Percentiles rank a stretch among this genome's conserved stretches.
Evolutionary conservation across 2,329 filamentous ascomycete species (phyloP).

Genomic region (Diatrype stigma): DNA sequence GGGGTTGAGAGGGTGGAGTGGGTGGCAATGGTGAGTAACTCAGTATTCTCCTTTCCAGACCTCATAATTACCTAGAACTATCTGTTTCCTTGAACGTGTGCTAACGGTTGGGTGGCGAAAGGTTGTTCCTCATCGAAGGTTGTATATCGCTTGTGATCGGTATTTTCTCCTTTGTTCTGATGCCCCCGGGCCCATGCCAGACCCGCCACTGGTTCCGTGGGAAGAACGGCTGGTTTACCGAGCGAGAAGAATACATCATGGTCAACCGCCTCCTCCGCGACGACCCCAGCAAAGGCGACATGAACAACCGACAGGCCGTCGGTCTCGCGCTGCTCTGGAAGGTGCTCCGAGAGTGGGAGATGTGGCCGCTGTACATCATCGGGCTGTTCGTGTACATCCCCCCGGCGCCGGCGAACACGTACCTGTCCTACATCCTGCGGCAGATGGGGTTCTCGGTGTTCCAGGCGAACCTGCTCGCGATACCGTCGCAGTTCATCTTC

Average conservation of each 20-base stretch:
- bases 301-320: constrained; percentile 58
- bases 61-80: too few relatives aligned
- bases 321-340: constrained; percentile 46
- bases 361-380: constrained; percentile 47
- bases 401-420: constrained; percentile 41
- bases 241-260: constrained; percentile 55
- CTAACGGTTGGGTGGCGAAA: neutral
- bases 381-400: constrained; percentile 54
- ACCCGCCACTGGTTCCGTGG: constrained; percentile 51
- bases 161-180: constrained; percentile 48
- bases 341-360: constrained; percentile 46
- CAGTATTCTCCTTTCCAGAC: neutral
- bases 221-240: constrained; percentile 55
- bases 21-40: constrained; percentile 40
- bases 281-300: constrained; percentile 55
- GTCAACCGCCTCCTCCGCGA: constrained; percentile 57
- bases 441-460: constrained; percentile 57
- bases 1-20: constrained; percentile 44
- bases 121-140: constrained; percentile 40
- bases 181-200: constrained; percentile 49
- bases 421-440: constrained; percentile 56
- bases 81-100: too few relatives aligned
- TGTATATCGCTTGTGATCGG: constrained; percentile 44
- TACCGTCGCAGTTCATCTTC: constrained; percentile 46
- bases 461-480: constrained; percentile 58